These are phyloP conservation scores for Solanum piurae DNA, from an alignment of 257 asterid genomes.

Conservation along the genomic window DNA sequence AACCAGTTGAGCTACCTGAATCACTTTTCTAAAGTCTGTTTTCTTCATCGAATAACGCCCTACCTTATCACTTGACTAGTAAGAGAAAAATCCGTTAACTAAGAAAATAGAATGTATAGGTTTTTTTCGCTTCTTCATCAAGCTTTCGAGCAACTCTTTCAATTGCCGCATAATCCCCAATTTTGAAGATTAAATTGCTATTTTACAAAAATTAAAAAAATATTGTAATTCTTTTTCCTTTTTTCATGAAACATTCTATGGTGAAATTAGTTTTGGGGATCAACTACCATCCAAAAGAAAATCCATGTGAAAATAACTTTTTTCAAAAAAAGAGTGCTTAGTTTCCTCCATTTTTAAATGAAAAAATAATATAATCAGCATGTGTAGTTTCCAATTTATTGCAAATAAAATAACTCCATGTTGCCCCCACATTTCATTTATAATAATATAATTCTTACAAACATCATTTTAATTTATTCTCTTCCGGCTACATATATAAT, in stretches of 20 bases:
- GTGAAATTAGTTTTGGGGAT: not conserved
- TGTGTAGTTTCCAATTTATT: not conserved
- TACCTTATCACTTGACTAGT: no score
- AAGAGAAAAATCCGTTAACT: no score
- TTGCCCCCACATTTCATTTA: not conserved
- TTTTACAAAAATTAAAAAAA: no score
- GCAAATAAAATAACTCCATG: not conserved
- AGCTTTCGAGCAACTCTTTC: no score
- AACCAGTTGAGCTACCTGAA: not conserved
- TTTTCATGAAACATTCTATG: not conserved
- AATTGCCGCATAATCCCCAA: accelerated
- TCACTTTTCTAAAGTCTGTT: not conserved
- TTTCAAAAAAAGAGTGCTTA: not conserved
- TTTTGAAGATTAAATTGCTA: no score
- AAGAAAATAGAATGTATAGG: no score
- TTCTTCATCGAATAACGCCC: no score
- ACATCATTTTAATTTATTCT: not conserved
- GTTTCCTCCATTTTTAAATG: not conserved
- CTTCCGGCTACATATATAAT: no score
- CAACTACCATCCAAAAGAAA: not conserved
- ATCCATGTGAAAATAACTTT: not conserved
- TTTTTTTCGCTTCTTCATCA: no score
- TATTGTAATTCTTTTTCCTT: not conserved
- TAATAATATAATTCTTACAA: not conserved
- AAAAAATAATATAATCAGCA: not conserved